Conservation (phyloP, 805 yeast genomes). For the Cephaloascus fragrans region DNA sequence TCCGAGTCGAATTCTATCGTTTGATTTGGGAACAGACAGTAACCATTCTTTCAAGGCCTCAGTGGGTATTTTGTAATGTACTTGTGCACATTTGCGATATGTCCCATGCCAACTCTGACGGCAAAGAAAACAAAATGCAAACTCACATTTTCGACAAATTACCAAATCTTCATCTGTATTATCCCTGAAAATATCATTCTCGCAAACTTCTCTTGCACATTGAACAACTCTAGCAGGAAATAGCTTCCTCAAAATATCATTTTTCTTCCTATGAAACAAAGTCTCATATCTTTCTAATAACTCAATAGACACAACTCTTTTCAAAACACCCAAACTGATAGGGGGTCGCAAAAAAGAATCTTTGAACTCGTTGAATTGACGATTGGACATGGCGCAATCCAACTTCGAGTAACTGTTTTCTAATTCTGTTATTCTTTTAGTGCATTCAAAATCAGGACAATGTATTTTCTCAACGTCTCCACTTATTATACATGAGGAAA, state of each 20-base stretch:
- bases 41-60: constrained; percentile 27
- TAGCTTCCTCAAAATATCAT: constrained; percentile 29
- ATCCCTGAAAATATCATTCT: constrained; percentile 34
- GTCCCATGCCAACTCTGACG: constrained; percentile 55
- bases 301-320: constrained; percentile 15
- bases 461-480: constrained; percentile 44
- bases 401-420: constrained; percentile 11
- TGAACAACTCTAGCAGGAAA: constrained; percentile 38
- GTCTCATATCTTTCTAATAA: constrained; percentile 25
- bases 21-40: constrained; percentile 15
- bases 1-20: constrained; percentile 21
- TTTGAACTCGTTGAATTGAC: constrained; percentile 20
- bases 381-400: constrained; percentile 7
- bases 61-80: constrained; percentile 17
- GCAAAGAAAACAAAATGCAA: constrained; percentile 49
- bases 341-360: constrained; percentile 28
- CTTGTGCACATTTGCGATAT: constrained; percentile 31
- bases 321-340: constrained; percentile 23
- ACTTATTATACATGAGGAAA: constrained; percentile 25
- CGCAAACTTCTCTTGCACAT: constrained; percentile 41
- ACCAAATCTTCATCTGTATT: constrained; percentile 36
- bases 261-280: constrained; percentile 26
- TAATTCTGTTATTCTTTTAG: constrained; percentile 10
- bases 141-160: constrained; percentile 37
- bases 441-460: constrained; percentile 49